Base-by-base conservation (phyloP, 345 rosid genomes). In the Aurinia saxatilis region DNA sequence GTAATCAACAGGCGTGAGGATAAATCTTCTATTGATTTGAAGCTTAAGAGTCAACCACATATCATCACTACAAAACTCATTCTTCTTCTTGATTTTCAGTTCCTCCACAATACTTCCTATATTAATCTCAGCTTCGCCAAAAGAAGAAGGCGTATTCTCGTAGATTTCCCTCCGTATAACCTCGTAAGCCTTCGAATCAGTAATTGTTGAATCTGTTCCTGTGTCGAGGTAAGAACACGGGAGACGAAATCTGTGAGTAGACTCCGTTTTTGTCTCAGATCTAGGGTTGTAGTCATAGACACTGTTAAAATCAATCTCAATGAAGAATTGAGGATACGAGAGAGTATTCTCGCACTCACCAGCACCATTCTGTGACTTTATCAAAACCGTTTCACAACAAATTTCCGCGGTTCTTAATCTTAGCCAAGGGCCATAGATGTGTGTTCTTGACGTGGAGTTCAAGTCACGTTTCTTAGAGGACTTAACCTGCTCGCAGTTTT, bases 371-470 rank as follows among this genome's bases (percentile, higher is more conserved):
- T 34, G 54, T 37, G 21, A 56, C 29, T 17, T 47, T 12, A 0
- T 11, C 13, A 36, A 2, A n/a, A 6, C 3, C 1, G 2, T 4
- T 7, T 9, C 8, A 49, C 49, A 29, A 56, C 9, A 3, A 15
- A 2, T 4, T 5, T 42, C 16, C 1, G 0, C 0, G 15, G 5
- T 2, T 10, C 2, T 0, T 18, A 1, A 2, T 23, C 37, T 58
- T 58, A 67, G 6, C 72, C 60, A 67, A 57, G 59, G 53, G 33
- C 72, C 65, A 59, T 58, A 67, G 10, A 50, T 45, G 5, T 31
- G 13, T 2, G 66, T 59, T 41, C 4, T 50, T 49, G 66, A 58
- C 59, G 59, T 68, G 30, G 11, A 59, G 2, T 33, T 58, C 51
- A 67, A 58, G 65, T 4, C n/a, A 40, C 65, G 65, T 48, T 13